These are phyloP conservation scores for Epithemia pelagica DNA, from an alignment of 108 stramenopile species.

Conservation along the genomic window DNA sequence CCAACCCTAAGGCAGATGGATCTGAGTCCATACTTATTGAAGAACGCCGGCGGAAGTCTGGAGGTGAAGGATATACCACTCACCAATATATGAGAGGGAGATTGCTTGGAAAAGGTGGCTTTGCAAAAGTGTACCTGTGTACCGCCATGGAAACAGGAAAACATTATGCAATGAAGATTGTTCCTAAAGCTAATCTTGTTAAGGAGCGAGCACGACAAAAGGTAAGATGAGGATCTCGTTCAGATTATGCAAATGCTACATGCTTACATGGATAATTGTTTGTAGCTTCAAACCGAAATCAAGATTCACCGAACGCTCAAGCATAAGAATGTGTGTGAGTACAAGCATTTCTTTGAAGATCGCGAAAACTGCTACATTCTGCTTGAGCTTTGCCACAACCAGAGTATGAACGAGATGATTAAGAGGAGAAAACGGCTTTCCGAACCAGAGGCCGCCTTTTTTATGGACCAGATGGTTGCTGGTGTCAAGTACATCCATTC, in stretches of 20 bases:
- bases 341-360: slow-evolving; percentile 98
- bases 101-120: slow-evolving; percentile 88
- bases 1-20: slow-evolving; percentile 1
- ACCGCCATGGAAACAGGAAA: slow-evolving; percentile 76
- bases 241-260: too few relatives aligned
- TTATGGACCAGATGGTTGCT: slow-evolving; percentile 79
- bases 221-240: slow-evolving; percentile 43
- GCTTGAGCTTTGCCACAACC: slow-evolving; percentile 95
- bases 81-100: slow-evolving; percentile 79
- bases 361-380: slow-evolving; percentile 94
- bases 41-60: slow-evolving; percentile 60
- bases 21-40: slow-evolving; percentile 51
- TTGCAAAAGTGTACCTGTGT: slow-evolving; percentile 88
- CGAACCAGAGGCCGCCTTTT: slow-evolving; percentile 79
- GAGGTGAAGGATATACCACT: slow-evolving; percentile 77
- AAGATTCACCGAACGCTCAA: slow-evolving; percentile 94
- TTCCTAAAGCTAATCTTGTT: slow-evolving; percentile 86
- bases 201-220: slow-evolving; percentile 86
- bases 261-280: slow-evolving; percentile 1
- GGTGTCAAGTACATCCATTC: slow-evolving; percentile 90
- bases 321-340: slow-evolving; percentile 88
- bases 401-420: slow-evolving; percentile 93
- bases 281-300: slow-evolving; percentile 96
- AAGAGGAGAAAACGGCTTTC: slow-evolving; percentile 84
- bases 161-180: slow-evolving; percentile 88